Conservation (phyloP, 495 filamentous ascomycete genomes). For the Penicillium malachiteum region DNA sequence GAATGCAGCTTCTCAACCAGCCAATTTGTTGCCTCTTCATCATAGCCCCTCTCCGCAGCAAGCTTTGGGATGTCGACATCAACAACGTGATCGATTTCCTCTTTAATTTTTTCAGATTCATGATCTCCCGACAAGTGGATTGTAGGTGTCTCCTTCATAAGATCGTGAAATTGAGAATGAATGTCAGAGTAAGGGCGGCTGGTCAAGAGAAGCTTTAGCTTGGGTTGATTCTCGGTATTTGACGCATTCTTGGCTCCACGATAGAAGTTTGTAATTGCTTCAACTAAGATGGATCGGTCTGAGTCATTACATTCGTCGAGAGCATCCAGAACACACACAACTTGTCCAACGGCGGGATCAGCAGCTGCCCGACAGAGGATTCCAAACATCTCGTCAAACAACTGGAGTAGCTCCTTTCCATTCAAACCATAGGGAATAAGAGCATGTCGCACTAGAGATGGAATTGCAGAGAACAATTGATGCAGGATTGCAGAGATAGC, state of each 20-base stretch:
- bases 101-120: constrained; percentile 35
- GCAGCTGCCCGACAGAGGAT: constrained; percentile 32
- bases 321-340: constrained; percentile 52
- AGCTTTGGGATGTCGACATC: constrained; percentile 26
- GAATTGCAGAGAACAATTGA: constrained; percentile 40
- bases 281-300: constrained; percentile 15
- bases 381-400: constrained; percentile 40
- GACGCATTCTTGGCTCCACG: constrained; percentile 1
- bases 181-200: constrained; percentile 49
- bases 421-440: constrained; percentile 29
- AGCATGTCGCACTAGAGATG: constrained; percentile 22
- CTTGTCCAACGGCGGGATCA: constrained; percentile 39
- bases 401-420: constrained; percentile 27
- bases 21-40: constrained; percentile 10
- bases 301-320: constrained; percentile 36
- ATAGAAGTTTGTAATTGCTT: constrained; percentile 14
- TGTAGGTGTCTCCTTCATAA: constrained; percentile 19
- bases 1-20: constrained; percentile 25
- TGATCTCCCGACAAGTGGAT: constrained; percentile 41
- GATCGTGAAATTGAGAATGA: constrained; percentile 26
- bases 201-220: constrained; percentile 49
- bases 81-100: constrained; percentile 47
- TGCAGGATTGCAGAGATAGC: constrained; percentile 49
- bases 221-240: constrained; percentile 2
- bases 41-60: constrained; percentile 13